A percentile compares a stretch with the other conserved stretches of the same genome.
Evolutionary conservation across 768 basidiomycete species (phyloP).

Genomic region (Lactifluus volemus): DNA sequence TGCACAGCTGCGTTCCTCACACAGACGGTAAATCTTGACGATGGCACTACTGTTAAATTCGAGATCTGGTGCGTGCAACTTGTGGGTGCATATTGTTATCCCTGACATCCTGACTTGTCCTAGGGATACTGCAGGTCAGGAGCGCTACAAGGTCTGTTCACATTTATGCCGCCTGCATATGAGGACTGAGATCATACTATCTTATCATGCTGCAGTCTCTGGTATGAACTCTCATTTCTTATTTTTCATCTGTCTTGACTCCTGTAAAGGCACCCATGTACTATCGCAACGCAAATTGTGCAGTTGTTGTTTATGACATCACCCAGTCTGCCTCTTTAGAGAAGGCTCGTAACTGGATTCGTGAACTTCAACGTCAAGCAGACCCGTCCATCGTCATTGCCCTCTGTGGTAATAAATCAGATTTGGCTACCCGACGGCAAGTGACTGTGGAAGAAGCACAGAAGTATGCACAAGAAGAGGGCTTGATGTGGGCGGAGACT

Average conservation of each 20-base stretch:
- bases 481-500: constrained; percentile 87
- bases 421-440: constrained; percentile 77
- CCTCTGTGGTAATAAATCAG: constrained; percentile 92
- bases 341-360: constrained; percentile 94
- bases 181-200: constrained; percentile 9
- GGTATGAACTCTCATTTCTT: constrained; percentile 28
- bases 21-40: constrained; percentile 89
- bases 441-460: constrained; percentile 82
- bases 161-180: constrained; percentile 18
- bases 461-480: constrained; percentile 89
- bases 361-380: constrained; percentile 93
- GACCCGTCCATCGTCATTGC: constrained; percentile 96
- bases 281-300: constrained; percentile 91
- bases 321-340: constrained; percentile 86
- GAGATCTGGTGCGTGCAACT: constrained; percentile 77
- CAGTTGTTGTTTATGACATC: constrained; percentile 94
- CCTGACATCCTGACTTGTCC: neutral
- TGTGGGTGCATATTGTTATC: neutral
- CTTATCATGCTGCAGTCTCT: constrained; percentile 30
- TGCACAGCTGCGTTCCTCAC: constrained; percentile 87
- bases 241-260: neutral
- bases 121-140: constrained; percentile 95
- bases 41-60: constrained; percentile 90
- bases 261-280: constrained; percentile 81
- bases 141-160: constrained; percentile 70